Conservation (phyloP, 176 grass and related monocot genomes). For the Otatea glauca region DNA sequence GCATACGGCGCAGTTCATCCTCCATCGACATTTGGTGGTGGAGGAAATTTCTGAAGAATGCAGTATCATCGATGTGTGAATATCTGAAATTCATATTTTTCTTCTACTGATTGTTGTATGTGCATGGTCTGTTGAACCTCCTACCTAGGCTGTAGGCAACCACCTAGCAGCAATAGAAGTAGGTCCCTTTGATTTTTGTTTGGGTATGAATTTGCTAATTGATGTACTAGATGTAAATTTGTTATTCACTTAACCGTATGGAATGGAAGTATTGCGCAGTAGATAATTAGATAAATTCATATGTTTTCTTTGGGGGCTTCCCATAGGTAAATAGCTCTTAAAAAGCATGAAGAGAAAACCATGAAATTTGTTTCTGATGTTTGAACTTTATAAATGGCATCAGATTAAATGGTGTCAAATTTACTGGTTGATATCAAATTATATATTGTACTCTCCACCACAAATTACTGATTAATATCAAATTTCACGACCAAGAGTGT, state of each 20-base stretch:
- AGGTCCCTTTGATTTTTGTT: not conserved
- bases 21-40: constrained; percentile 44
- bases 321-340: not conserved
- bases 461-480: too few relatives aligned
- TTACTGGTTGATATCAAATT: too few relatives aligned
- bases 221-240: constrained; percentile 33
- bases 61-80: constrained; percentile 38
- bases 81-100: constrained; percentile 34
- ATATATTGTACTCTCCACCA: too few relatives aligned
- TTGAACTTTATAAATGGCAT: not conserved
- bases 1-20: constrained; percentile 44
- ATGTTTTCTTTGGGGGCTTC: not conserved
- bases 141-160: not conserved
- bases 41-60: constrained; percentile 55
- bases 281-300: not conserved
- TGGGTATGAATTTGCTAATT: constrained; percentile 29
- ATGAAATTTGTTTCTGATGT: not conserved
- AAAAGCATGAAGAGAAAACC: not conserved
- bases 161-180: constrained; percentile 26
- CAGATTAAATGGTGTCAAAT: not conserved
- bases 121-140: constrained; percentile 13
- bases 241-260: constrained; percentile 13
- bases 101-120: constrained; percentile 45
- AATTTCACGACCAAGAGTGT: too few relatives aligned
- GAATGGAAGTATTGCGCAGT: constrained; percentile 11